These are phyloP conservation scores for Saccharomyces paradoxus DNA, from an alignment of 805 yeast species.

Conservation along the genomic window DNA sequence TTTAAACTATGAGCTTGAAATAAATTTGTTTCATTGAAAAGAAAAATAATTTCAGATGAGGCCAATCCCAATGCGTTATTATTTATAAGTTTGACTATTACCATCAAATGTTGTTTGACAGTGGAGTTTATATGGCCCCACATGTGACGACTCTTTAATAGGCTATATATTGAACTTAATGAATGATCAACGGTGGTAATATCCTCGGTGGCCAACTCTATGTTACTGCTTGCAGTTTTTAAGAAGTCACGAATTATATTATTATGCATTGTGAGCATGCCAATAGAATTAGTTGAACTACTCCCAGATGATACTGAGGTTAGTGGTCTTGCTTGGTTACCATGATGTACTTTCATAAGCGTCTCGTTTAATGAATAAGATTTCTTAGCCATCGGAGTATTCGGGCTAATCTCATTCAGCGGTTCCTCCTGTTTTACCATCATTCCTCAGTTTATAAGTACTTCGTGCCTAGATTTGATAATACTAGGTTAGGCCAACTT, in stretches of 20 bases:
- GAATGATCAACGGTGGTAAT: background rate
- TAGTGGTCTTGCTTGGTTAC: background rate
- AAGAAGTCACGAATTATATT: background rate
- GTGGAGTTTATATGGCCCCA: conserved; percentile 3
- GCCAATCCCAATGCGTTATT: conserved; percentile 7
- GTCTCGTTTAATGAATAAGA: background rate
- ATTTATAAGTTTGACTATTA: conserved; percentile 19
- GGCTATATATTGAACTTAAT: background rate
- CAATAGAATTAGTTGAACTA: background rate
- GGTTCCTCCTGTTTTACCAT: conserved; percentile 22
- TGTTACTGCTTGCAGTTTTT: background rate
- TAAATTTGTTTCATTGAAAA: conserved; percentile 20
- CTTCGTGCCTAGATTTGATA: background rate
- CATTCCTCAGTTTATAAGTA: background rate
- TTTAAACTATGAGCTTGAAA: conserved; percentile 9
- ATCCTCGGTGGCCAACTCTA: background rate
- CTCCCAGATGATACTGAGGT: background rate
- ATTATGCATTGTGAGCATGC: background rate
- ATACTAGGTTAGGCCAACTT: background rate
- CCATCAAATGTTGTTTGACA: conserved; percentile 18
- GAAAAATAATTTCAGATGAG: conserved; percentile 11
- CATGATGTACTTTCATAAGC: background rate
- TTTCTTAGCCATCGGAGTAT: conserved; percentile 8
- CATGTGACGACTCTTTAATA: conserved; percentile 2
- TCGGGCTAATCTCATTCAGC: conserved; percentile 19